Conservation (phyloP, 345 rosid species). For the Mercurialis annua region DNA sequence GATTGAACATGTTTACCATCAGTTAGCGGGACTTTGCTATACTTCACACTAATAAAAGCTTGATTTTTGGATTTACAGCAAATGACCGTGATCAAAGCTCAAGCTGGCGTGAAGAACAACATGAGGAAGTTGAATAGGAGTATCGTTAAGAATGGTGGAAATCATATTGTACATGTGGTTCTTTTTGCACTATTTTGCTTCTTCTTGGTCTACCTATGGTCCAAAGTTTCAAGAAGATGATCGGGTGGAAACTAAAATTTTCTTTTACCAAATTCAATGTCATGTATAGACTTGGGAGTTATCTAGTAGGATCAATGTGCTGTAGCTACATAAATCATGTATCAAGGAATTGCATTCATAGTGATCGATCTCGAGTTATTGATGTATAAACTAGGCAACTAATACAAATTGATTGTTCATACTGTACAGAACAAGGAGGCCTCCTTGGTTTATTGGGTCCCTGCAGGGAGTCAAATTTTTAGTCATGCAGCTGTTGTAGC, state of each 20-base stretch:
- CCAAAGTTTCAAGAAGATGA: constrained; percentile 69
- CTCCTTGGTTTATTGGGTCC: no score
- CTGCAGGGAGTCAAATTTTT: background rate
- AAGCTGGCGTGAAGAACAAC: constrained; percentile 94
- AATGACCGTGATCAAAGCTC: constrained; percentile 77
- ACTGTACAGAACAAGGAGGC: no score
- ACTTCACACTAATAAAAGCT: background rate
- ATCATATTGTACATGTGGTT: constrained; percentile 75
- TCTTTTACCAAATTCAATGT: background rate
- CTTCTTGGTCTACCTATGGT: constrained; percentile 70
- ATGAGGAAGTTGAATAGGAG: constrained; percentile 77
- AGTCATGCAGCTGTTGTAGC: background rate
- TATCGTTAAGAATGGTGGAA: constrained; percentile 69
- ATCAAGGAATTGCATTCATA: background rate
- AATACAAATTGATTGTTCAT: no score
- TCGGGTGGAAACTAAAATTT: background rate
- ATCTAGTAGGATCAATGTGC: background rate
- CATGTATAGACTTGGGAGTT: background rate
- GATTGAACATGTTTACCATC: no score
- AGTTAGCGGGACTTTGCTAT: no score
- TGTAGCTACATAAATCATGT: background rate
- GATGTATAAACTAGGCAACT: constrained; percentile 1
- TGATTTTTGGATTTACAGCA: constrained; percentile 48
- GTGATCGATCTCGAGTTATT: background rate
- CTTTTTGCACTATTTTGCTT: constrained; percentile 70